A percentile compares a stretch with the other conserved stretches of the same genome.
phyloP scores from a whole-genome alignment of 2,329 filamentous ascomycete genomes.

The Aspergillus neoniger region DNA sequence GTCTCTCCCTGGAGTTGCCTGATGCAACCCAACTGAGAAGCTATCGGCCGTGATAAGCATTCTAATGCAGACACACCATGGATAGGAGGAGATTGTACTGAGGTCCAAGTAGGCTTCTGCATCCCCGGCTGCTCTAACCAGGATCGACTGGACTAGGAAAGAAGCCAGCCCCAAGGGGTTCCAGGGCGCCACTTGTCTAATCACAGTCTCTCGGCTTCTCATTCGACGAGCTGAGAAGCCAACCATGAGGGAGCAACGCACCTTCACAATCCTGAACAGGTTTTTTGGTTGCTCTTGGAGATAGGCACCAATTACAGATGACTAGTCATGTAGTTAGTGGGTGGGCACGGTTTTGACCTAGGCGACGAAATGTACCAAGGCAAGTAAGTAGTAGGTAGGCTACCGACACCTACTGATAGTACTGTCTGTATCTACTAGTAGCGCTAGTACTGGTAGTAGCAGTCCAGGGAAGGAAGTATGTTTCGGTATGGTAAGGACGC shows the following conservation, averaged over 20 bases:
- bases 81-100: not conserved
- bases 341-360: not conserved
- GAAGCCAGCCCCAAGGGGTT: conserved; percentile 4
- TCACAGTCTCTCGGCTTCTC: not conserved
- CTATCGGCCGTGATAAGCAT: not conserved
- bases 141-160: conserved; percentile 16
- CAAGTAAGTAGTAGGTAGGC: not conserved
- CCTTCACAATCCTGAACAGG: not conserved
- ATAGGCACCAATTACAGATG: not conserved
- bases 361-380: not conserved
- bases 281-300: conserved; percentile 2
- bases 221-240: conserved; percentile 7
- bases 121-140: conserved; percentile 18
- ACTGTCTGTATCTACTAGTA: not conserved
- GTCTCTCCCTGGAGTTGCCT: conserved; percentile 6
- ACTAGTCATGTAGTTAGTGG: not conserved
- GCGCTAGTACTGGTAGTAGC: not conserved
- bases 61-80: not conserved
- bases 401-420: no score
- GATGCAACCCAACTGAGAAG: conserved; percentile 1
- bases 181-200: conserved; percentile 9
- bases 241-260: not conserved
- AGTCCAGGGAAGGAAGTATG: not conserved
- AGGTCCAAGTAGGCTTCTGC: conserved; percentile 20
- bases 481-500: not conserved